A percentile compares a stretch with the other conserved stretches of the same genome.
phyloP scores from a whole-genome alignment of 2,329 filamentous ascomycete genomes.

The Ustulina deusta region DNA sequence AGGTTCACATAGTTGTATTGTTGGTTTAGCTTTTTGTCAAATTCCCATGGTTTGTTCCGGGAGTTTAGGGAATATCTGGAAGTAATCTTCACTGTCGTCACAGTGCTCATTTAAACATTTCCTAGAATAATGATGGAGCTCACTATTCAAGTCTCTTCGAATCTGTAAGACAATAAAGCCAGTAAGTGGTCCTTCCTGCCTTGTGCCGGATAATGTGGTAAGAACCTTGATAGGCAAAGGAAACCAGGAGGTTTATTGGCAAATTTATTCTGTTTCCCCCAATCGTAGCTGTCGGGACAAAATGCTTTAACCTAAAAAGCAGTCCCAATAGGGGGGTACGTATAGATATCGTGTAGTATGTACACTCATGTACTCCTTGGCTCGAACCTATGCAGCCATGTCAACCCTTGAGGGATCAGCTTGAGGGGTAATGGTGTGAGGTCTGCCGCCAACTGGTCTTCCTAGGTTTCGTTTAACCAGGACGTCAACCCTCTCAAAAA shows the following conservation, averaged over 20 bases:
- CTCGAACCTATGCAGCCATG: background rate
- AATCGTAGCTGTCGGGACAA: background rate
- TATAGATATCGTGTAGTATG: slow-evolving; percentile 12
- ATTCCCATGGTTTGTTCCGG: background rate
- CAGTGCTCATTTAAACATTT: background rate
- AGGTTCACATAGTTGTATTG: background rate
- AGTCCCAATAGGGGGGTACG: background rate
- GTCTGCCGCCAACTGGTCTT: background rate
- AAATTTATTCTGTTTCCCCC: slow-evolving; percentile 3
- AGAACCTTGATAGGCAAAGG: background rate
- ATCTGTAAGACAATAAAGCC: background rate
- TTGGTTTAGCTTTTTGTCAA: background rate
- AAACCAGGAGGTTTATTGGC: background rate
- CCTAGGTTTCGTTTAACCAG: background rate
- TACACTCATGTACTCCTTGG: background rate
- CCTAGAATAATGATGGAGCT: background rate
- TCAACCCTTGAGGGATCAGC: background rate
- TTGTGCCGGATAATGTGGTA: background rate
- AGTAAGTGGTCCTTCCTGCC: background rate
- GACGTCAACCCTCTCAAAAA: background rate
- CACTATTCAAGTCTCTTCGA: background rate
- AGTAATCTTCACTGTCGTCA: background rate
- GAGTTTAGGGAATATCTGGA: background rate
- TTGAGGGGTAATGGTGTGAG: background rate
- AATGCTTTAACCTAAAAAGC: slow-evolving; percentile 5